Evolutionary conservation across 2,329 filamentous ascomycete genomes (phyloP).

Genomic region (Beauveria sp.): DNA sequence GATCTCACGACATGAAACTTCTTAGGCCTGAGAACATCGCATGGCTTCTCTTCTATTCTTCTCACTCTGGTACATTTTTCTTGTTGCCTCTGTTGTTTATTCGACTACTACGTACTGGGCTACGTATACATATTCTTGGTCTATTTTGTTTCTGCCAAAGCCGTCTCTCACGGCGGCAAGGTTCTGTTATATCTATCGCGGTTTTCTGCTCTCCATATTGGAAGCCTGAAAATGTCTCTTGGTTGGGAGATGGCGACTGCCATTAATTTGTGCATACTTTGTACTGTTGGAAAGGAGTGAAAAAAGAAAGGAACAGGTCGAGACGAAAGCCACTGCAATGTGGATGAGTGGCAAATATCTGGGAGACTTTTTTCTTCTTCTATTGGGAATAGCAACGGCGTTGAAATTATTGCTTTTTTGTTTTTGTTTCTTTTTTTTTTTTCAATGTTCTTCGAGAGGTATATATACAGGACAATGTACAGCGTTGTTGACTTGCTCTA

Average conservation of each 20-base stretch:
- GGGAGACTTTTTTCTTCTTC: neutral
- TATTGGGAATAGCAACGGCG: constrained; percentile 8
- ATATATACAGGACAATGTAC: constrained; percentile 7
- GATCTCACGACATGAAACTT: constrained; percentile 6
- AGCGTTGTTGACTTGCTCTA: constrained; percentile 5
- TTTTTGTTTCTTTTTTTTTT: neutral
- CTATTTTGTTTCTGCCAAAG: neutral
- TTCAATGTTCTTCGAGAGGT: neutral
- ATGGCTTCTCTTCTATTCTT: neutral
- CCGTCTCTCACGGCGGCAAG: neutral
- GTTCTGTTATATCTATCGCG: neutral
- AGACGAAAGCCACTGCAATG: neutral
- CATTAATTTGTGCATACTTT: neutral
- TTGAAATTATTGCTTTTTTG: neutral
- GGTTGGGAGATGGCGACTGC: neutral
- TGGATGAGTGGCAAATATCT: neutral
- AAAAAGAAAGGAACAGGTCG: neutral
- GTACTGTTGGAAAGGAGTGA: constrained; percentile 1
- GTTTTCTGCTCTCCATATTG: neutral
- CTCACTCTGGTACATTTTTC: neutral
- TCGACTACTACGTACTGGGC: constrained; percentile 1
- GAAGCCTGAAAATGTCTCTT: neutral
- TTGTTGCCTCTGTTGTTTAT: neutral
- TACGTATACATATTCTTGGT: constrained; percentile 9
- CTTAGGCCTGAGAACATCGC: neutral